Conservation (phyloP, 2,329 filamentous ascomycete genomes). For the Trichoderma cornu-damae region DNA sequence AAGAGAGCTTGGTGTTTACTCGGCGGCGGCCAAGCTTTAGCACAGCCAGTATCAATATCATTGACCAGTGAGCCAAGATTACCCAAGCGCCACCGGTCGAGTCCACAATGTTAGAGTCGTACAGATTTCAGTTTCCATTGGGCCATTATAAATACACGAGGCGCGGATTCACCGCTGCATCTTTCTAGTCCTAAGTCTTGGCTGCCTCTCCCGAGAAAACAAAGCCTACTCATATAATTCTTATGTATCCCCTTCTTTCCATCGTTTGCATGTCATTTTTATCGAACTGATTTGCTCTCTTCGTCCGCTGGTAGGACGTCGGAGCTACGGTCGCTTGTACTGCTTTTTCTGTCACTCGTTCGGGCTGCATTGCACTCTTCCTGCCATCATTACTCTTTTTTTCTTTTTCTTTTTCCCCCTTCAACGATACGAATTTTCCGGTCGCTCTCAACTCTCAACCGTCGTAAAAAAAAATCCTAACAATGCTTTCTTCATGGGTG, state of each 20-base stretch:
- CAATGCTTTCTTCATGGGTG: background rate
- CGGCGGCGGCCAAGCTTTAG: background rate
- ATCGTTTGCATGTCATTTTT: background rate
- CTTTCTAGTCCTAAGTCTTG: background rate
- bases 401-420: background rate
- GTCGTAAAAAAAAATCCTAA: too few species aligned
- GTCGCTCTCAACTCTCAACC: background rate
- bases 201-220: background rate
- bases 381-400: background rate
- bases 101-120: background rate
- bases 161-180: background rate
- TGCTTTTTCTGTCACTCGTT: background rate
- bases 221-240: background rate
- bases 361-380: background rate
- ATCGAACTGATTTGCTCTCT: background rate
- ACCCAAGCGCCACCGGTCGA: background rate
- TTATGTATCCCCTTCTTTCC: background rate
- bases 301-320: constrained; percentile 5
- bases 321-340: background rate
- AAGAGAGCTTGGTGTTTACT: background rate
- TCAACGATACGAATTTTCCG: background rate
- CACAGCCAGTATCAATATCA: background rate
- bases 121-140: background rate
- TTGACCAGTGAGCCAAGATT: background rate
- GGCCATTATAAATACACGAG: background rate